Evolutionary conservation across 1,284 basidiomycete genomes (phyloP).

Genomic region (Athelia sp.): DNA sequence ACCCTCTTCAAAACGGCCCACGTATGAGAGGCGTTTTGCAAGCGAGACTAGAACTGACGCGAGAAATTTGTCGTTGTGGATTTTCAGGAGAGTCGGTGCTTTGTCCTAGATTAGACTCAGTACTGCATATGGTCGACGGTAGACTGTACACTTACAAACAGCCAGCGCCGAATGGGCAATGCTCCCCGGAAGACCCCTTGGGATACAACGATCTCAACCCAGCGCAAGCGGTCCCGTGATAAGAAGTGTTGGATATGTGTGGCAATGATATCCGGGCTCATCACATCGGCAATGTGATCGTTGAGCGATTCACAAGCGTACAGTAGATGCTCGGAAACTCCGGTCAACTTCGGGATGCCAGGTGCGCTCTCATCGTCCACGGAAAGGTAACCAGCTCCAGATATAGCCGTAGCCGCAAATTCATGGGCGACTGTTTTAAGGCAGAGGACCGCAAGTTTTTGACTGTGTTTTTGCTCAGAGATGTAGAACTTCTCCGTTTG

Average conservation of each 20-base stretch:
- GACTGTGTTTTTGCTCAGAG: neutral
- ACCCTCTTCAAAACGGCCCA: neutral
- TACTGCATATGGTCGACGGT: neutral
- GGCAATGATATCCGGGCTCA: neutral
- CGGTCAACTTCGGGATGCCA: neutral
- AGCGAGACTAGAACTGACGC: neutral
- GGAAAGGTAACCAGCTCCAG: neutral
- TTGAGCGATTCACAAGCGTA: neutral
- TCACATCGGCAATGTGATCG: neutral
- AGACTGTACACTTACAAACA: neutral
- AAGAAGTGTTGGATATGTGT: neutral
- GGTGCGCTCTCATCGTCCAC: neutral
- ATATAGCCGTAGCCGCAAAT: neutral
- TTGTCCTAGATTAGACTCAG: neutral
- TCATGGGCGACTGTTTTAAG: neutral
- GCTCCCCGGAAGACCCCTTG: neutral
- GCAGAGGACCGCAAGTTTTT: neutral
- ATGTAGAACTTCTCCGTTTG: neutral
- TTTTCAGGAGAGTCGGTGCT: neutral
- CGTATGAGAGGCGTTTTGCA: neutral
- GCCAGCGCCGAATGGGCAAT: neutral
- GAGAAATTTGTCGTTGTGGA: neutral
- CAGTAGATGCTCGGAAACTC: neutral
- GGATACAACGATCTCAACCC: neutral
- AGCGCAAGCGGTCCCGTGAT: neutral